A percentile compares a stretch with the other conserved stretches of the same genome.
Conservation (phyloP, 2,329 filamentous ascomycete species). For the Chalara sp. region DNA sequence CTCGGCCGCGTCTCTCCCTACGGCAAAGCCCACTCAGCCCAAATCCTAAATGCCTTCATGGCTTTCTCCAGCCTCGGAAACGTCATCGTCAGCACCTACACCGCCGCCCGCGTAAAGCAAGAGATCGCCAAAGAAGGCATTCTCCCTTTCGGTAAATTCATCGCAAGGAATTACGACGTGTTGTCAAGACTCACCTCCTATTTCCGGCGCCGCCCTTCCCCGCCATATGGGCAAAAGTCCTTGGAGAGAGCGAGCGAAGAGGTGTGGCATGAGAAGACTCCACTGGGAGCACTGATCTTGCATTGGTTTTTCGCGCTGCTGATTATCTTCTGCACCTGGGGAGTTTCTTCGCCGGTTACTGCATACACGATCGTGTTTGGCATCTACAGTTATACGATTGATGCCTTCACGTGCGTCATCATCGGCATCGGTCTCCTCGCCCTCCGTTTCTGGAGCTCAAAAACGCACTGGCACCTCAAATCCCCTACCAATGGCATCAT, state of each 20-base stretch:
- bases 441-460: neutral
- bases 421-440: neutral
- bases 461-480: neutral
- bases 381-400: neutral
- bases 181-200: neutral
- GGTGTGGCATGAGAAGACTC: neutral
- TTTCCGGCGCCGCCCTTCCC: neutral
- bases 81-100: constrained; percentile 51
- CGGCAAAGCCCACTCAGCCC: too few species aligned
- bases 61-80: constrained; percentile 48
- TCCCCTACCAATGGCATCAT: neutral
- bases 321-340: neutral
- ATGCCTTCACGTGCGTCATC: neutral
- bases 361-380: neutral
- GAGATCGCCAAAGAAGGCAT: constrained; percentile 53
- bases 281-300: neutral
- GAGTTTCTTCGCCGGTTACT: neutral
- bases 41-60: neutral
- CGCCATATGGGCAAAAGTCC: neutral
- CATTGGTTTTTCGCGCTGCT: neutral
- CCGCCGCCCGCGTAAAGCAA: constrained; percentile 47
- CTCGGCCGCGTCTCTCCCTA: too few species aligned
- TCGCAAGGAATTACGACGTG: constrained; percentile 25
- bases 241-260: neutral
- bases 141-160: constrained; percentile 42